Conservation (phyloP, 2,329 filamentous ascomycete genomes). For the Botrytis paeoniae region DNA sequence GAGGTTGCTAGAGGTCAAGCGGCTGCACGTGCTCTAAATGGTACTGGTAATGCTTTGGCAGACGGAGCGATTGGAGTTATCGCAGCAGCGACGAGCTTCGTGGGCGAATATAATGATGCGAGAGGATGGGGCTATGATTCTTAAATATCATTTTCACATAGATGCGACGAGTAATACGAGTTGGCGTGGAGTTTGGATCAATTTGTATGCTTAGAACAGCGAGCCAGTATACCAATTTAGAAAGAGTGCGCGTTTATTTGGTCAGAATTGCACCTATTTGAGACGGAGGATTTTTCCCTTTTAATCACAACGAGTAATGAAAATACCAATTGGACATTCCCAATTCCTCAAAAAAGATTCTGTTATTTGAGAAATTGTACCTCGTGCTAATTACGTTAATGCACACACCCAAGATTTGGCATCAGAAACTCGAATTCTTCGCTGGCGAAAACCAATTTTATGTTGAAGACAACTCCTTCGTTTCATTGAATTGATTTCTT, state of each 20-base stretch:
- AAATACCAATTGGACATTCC: not conserved
- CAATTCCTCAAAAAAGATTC: not conserved
- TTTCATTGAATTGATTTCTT: too few species aligned
- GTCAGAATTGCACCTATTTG: too few species aligned
- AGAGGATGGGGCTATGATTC: constrained; percentile 34
- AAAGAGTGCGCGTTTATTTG: not conserved
- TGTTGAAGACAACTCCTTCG: too few species aligned
- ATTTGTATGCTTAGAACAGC: not conserved
- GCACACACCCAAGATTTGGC: too few species aligned
- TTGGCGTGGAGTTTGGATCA: not conserved
- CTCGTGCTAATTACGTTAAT: not conserved
- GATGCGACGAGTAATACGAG: not conserved
- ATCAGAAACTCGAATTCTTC: too few species aligned
- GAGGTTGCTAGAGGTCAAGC: constrained; percentile 27
- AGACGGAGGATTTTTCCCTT: not conserved
- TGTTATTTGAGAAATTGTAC: not conserved
- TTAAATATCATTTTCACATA: constrained; percentile 5
- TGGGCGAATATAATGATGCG: constrained; percentile 25
- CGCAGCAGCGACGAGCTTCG: constrained; percentile 42
- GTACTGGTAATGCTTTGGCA: constrained; percentile 42
- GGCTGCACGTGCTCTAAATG: constrained; percentile 21
- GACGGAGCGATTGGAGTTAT: constrained; percentile 45
- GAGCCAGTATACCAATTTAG: not conserved
- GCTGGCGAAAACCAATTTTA: too few species aligned
- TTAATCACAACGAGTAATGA: not conserved